A percentile compares a stretch with the other conserved stretches of the same genome.
Conservation (phyloP, 495 filamentous ascomycete species). For the Amniculicola lignicola region DNA sequence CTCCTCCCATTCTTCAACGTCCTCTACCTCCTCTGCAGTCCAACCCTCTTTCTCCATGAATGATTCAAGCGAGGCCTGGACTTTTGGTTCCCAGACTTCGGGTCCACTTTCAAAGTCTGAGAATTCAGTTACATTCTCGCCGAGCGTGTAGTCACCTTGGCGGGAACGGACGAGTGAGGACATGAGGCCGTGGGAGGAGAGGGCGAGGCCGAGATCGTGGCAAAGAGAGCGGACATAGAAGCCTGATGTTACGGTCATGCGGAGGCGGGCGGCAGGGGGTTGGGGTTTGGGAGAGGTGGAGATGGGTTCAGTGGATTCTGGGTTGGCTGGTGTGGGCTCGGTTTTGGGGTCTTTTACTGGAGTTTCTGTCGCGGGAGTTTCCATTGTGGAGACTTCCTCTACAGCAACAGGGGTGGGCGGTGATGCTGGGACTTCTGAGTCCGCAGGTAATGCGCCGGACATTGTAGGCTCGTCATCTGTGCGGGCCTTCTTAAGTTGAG, state of each 20-base stretch:
- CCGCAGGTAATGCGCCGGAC: conserved; percentile 29
- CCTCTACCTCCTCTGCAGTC: conserved; percentile 20
- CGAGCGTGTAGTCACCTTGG: conserved; percentile 72
- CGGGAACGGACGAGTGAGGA: conserved; percentile 73
- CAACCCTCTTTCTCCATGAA: conserved; percentile 50
- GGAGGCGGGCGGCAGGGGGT: conserved; percentile 70
- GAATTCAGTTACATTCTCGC: conserved; percentile 77
- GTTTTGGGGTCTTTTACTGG: not conserved
- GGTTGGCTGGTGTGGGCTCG: not conserved
- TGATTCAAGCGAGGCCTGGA: conserved; percentile 59
- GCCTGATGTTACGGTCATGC: conserved; percentile 90
- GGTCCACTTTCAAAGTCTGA: conserved; percentile 74
- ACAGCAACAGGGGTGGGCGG: not conserved
- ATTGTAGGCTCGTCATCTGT: conserved; percentile 25
- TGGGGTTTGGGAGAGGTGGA: conserved; percentile 46
- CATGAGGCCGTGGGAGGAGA: conserved; percentile 83
- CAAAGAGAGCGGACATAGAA: conserved; percentile 96
- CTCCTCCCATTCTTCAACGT: conserved; percentile 14
- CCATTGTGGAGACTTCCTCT: not conserved
- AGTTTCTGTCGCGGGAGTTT: not conserved
- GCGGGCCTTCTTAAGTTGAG: conserved; percentile 13
- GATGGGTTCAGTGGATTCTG: conserved; percentile 3
- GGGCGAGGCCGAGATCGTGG: conserved; percentile 82
- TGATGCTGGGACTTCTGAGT: not conserved
- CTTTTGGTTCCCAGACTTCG: conserved; percentile 75